phyloP scores from a whole-genome alignment of 2,329 filamentous ascomycete genomes.

The Ophiostoma pallidulum region DNA sequence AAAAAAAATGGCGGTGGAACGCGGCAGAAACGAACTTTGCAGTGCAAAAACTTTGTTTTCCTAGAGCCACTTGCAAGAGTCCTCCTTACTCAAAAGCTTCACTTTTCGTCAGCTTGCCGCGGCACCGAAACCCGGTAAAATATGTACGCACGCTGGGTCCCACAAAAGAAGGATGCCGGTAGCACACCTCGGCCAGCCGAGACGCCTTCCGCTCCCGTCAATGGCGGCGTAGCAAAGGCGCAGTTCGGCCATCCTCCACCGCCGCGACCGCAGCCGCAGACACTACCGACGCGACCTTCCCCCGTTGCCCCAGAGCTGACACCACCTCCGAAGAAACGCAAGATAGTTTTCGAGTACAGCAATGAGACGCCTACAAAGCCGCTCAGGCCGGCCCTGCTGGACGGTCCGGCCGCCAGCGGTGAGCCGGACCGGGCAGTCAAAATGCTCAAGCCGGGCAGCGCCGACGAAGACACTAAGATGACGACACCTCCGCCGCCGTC shows the following conservation, averaged over 20 bases:
- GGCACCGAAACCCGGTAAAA: not conserved
- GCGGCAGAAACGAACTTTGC: slow-evolving; percentile 8
- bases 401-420: not conserved
- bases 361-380: slow-evolving; percentile 8
- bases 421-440: not conserved
- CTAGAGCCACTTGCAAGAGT: not conserved
- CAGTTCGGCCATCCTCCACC: not conserved
- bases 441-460: slow-evolving; percentile 4
- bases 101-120: not conserved
- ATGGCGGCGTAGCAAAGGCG: not conserved
- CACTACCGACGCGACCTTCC: slow-evolving; percentile 8
- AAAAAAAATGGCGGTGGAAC: slow-evolving; percentile 12
- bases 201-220: not conserved
- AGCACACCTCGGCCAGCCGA: slow-evolving; percentile 1
- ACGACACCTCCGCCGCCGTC: slow-evolving; percentile 1
- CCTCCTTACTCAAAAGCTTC: not conserved
- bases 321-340: slow-evolving; percentile 9
- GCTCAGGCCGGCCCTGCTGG: not conserved
- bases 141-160: slow-evolving; percentile 30
- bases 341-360: slow-evolving; percentile 21
- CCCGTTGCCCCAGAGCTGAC: slow-evolving; percentile 7
- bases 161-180: slow-evolving; percentile 21
- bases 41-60: not conserved
- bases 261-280: not conserved
- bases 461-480: not conserved